Base-by-base conservation (phyloP, 371 early-diverging fungal species). In the Actinomucor elegans region DNA sequence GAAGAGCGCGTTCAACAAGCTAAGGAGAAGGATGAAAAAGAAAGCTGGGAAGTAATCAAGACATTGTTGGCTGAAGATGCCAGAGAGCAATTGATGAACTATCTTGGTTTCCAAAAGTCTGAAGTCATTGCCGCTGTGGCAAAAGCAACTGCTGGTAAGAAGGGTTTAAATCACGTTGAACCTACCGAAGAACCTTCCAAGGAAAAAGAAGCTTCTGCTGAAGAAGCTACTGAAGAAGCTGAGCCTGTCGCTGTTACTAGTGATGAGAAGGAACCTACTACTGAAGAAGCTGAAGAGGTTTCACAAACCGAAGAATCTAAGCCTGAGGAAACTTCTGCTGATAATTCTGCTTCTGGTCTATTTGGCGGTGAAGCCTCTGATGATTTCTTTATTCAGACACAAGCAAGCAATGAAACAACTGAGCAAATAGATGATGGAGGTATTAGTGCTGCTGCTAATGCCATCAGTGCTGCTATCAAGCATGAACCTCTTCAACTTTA, bases 21-120 rank as follows among this genome's bases (percentile, higher is more conserved):
- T 3, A 52, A 68, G 8, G 65, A 76, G 18, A 76, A 81, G 32
- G 78, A 79, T 27, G 87, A 84, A 54, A 73, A 70, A 17, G 84
- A 89, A 20, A 78, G 83, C 52, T 96, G 97, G 97, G 79, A 87
- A 42, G 89, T 96, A n/a, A 69, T 96, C 55, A 77, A 83, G 21
- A 79, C 91, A 0, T 73, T 98, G 59, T 90, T 96, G 55, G 82
- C 75, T 31, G 85, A 88, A 15, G 81, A 90, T 59, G 89, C 92
- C 17, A 83, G 94, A 36, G 91, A 92, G 48, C 84, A 89, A 54
- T 71, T 96, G 35, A 81, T 95, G 40, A 80, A 87, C 38, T 88
- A 92, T 64, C 84, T 96, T 11, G 94, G 94, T 0, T 93, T 92
- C 61, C 84, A 90, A 57, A 87, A 89, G 52, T 79, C 74, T 8